These are phyloP conservation scores for Eucalyptus guilfoylei DNA, from an alignment of 345 rosid genomes.

Conservation along the genomic window DNA sequence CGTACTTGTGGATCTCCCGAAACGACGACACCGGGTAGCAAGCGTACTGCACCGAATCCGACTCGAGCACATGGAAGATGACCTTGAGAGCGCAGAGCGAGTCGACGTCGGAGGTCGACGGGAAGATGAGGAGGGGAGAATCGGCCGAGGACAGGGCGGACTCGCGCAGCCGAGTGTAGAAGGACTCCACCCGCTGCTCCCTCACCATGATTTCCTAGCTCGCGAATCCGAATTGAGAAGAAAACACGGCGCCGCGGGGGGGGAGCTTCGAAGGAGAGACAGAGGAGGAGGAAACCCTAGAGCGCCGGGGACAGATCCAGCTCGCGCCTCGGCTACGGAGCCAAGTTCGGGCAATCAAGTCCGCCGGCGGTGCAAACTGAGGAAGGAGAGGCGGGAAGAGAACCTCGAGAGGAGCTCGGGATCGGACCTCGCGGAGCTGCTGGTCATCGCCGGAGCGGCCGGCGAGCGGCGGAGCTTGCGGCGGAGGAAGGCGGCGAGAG, in stretches of 20 bases:
- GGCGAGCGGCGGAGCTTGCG: background rate
- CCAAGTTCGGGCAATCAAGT: background rate
- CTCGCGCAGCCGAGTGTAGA: slow-evolving; percentile 64
- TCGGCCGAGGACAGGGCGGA: slow-evolving; percentile 44
- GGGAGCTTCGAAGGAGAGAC: background rate
- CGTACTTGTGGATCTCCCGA: slow-evolving; percentile 60
- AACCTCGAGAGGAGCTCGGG: background rate
- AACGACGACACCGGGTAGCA: slow-evolving; percentile 95
- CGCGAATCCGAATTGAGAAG: background rate
- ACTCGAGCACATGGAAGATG: slow-evolving; percentile 70
- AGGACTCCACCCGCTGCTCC: slow-evolving; percentile 50
- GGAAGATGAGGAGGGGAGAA: slow-evolving; percentile 76
- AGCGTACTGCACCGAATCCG: slow-evolving; percentile 84
- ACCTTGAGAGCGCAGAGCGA: slow-evolving; percentile 85
- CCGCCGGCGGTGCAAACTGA: background rate
- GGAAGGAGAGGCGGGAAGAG: background rate
- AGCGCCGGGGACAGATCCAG: background rate
- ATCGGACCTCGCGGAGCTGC: background rate
- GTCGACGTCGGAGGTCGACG: slow-evolving; percentile 88
- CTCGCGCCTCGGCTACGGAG: background rate
- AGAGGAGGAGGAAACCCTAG: background rate
- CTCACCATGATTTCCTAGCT: slow-evolving; percentile 44
- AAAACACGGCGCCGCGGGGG: background rate
- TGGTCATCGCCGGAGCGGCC: background rate
- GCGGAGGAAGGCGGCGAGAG: background rate